These are phyloP conservation scores for Selaginella tamariscina DNA, from an alignment of 75 land plant genomes.

Conservation along the genomic window DNA sequence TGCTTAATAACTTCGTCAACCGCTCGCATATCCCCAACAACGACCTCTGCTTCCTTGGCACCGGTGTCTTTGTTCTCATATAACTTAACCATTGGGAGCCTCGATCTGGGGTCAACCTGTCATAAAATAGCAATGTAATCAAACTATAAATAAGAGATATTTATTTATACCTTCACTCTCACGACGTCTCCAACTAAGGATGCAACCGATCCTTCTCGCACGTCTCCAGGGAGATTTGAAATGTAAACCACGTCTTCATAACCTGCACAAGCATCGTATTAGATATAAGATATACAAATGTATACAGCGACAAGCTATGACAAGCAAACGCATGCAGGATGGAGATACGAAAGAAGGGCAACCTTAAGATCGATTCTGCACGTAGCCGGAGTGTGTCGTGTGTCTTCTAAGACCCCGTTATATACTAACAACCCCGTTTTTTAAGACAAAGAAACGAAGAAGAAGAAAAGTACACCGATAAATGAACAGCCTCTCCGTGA, in stretches of 20 bases:
- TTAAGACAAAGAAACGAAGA: too few relatives aligned
- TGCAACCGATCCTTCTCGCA: not conserved
- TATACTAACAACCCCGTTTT: too few relatives aligned
- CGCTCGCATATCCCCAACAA: slow-evolving; percentile 22
- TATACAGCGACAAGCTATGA: too few relatives aligned
- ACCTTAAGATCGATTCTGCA: too few relatives aligned
- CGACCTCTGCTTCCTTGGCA: slow-evolving; percentile 24
- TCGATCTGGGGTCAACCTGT: slow-evolving; percentile 24
- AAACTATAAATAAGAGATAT: not conserved
- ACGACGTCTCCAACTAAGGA: not conserved
- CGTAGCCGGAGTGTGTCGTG: too few relatives aligned
- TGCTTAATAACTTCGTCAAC: slow-evolving; percentile 21
- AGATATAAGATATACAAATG: too few relatives aligned
- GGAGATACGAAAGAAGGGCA: too few relatives aligned
- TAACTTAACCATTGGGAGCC: slow-evolving; percentile 26
- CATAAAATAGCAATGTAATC: not conserved
- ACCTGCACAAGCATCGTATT: not conserved
- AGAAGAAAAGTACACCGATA: too few relatives aligned
- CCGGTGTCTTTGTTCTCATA: slow-evolving; percentile 25
- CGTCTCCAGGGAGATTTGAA: not conserved
- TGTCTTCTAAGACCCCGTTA: too few relatives aligned
- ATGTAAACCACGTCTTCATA: not conserved
- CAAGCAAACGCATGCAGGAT: too few relatives aligned
- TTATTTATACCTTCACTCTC: not conserved
- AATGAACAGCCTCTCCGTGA: too few relatives aligned